Conservation (phyloP, 495 filamentous ascomycete genomes). For the Hypoxylon fuscum region DNA sequence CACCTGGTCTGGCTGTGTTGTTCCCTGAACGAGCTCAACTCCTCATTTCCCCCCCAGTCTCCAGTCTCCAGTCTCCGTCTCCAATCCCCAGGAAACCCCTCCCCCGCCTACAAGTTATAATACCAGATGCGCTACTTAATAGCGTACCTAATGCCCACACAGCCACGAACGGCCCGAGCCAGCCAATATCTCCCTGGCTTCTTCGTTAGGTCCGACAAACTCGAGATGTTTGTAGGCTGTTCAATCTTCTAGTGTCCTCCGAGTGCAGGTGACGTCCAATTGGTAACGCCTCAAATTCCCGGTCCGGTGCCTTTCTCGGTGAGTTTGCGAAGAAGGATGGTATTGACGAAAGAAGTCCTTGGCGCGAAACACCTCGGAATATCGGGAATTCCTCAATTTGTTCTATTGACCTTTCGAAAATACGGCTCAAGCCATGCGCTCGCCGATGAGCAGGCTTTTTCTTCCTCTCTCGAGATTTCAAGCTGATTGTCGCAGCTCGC, state of each 20-base stretch:
- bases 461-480: too few relatives aligned
- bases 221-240: slow-evolving; percentile 10
- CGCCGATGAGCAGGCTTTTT: slow-evolving; percentile 4
- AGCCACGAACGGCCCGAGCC: slow-evolving; percentile 24
- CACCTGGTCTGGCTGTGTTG: background rate
- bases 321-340: slow-evolving; percentile 29
- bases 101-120: slow-evolving; percentile 33
- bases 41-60: slow-evolving; percentile 2
- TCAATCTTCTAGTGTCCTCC: slow-evolving; percentile 7
- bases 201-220: slow-evolving; percentile 10
- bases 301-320: slow-evolving; percentile 38
- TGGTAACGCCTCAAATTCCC: slow-evolving; percentile 26
- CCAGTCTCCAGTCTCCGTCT: too few relatives aligned
- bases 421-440: slow-evolving; percentile 2
- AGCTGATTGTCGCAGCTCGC: slow-evolving; percentile 14
- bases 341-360: slow-evolving; percentile 27
- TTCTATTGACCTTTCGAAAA: slow-evolving; percentile 25
- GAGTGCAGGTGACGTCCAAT: slow-evolving; percentile 20
- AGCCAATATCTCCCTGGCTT: slow-evolving; percentile 15
- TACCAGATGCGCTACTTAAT: too few relatives aligned
- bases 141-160: slow-evolving; percentile 24
- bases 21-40: slow-evolving; percentile 1
- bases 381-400: slow-evolving; percentile 31
- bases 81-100: slow-evolving; percentile 5
- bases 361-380: slow-evolving; percentile 30